phyloP scores from a whole-genome alignment of 192 early-diverging fungal species.

The Podila epigama region DNA sequence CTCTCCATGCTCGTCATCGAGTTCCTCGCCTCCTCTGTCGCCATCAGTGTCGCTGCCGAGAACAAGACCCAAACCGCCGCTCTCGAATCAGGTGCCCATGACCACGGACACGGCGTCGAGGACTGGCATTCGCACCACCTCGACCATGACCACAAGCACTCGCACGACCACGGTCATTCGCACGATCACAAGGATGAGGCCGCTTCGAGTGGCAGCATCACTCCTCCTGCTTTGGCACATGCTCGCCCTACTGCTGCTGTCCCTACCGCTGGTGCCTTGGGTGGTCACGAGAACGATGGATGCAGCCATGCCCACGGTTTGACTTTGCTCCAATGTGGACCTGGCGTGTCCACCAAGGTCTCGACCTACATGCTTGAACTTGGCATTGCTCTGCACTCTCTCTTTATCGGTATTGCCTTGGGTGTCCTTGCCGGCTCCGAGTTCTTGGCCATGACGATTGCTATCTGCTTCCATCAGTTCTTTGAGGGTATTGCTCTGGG shows the following conservation, averaged over 20 bases:
- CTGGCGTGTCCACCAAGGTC: slow-evolving; percentile 49
- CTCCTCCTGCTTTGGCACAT: background rate
- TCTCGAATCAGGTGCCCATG: background rate
- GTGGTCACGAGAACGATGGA: background rate
- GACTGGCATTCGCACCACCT: no score
- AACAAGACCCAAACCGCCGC: slow-evolving; percentile 6
- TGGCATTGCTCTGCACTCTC: slow-evolving; percentile 73
- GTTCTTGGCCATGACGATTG: slow-evolving; percentile 70
- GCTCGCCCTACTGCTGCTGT: slow-evolving; percentile 42
- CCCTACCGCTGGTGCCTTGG: background rate
- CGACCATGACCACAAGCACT: slow-evolving; percentile 8
- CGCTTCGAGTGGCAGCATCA: background rate
- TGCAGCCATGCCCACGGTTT: slow-evolving; percentile 38
- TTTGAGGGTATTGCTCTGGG: slow-evolving; percentile 61
- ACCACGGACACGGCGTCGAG: slow-evolving; percentile 8
- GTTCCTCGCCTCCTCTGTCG: slow-evolving; percentile 50
- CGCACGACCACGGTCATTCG: slow-evolving; percentile 5
- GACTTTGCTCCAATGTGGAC: slow-evolving; percentile 34
- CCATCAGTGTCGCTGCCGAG: slow-evolving; percentile 31
- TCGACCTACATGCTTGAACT: slow-evolving; percentile 74
- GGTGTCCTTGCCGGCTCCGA: slow-evolving; percentile 66
- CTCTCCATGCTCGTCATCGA: slow-evolving; percentile 75
- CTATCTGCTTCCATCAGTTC: slow-evolving; percentile 80
- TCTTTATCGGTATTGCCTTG: slow-evolving; percentile 73
- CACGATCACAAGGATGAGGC: background rate